Conservation (phyloP, 257 asterid genomes). For the Paulownia fortunei region DNA sequence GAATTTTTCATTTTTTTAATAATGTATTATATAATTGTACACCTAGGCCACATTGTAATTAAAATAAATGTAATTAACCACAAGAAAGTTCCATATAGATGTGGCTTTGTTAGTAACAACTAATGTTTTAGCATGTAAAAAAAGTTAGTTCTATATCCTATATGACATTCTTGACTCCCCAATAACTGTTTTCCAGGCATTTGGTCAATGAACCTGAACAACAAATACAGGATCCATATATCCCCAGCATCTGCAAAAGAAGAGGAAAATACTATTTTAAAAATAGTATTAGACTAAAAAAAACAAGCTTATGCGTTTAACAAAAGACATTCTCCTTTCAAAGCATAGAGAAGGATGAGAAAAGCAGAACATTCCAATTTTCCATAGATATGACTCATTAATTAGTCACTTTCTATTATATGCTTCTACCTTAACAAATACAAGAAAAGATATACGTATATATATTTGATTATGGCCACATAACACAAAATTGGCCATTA, state of each 20-base stretch:
- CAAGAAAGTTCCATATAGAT: background rate
- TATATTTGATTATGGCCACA: background rate
- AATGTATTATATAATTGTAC: background rate
- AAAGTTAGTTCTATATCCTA: background rate
- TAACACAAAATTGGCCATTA: background rate
- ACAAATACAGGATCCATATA: conserved; percentile 12
- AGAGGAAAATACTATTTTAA: background rate
- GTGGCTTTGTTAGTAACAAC: background rate
- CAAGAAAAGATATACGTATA: background rate
- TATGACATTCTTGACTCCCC: conserved; percentile 29
- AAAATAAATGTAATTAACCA: background rate
- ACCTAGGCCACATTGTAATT: background rate
- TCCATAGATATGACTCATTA: background rate
- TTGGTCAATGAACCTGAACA: background rate
- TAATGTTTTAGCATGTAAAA: background rate
- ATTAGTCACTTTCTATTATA: background rate
- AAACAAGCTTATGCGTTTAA: background rate
- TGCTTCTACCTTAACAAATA: background rate
- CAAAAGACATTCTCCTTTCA: background rate
- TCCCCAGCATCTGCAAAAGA: conserved; percentile 23
- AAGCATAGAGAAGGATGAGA: background rate
- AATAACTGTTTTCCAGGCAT: conserved; percentile 5
- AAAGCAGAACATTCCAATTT: background rate
- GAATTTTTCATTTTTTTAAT: background rate
- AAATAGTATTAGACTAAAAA: background rate